A percentile compares a stretch with the other conserved stretches of the same genome.
Evolutionary conservation across 2,329 filamentous ascomycete genomes (phyloP).

Genomic region (Lachnellula arida): DNA sequence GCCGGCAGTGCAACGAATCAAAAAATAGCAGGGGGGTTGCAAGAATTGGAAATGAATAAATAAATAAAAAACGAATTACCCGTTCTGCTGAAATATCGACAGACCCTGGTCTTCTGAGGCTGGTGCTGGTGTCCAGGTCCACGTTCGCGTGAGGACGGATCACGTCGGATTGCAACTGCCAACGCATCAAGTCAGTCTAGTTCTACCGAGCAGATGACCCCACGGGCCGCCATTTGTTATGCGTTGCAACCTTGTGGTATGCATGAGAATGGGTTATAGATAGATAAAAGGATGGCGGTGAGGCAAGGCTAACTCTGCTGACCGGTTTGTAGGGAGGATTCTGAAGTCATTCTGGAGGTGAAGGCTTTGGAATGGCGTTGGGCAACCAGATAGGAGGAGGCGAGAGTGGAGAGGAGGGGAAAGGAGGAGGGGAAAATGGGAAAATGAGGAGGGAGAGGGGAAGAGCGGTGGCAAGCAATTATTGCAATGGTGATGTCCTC

Average conservation of each 20-base stretch:
- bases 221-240: slow-evolving; percentile 12
- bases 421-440: background rate
- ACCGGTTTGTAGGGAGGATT: slow-evolving; percentile 4
- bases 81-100: slow-evolving; percentile 28
- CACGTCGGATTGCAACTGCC: slow-evolving; percentile 26
- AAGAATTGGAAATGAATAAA: slow-evolving; percentile 12
- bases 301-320: slow-evolving; percentile 10
- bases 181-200: slow-evolving; percentile 22
- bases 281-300: slow-evolving; percentile 9
- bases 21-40: slow-evolving; percentile 14
- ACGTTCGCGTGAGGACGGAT: slow-evolving; percentile 21
- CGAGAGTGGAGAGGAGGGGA: too few relatives aligned
- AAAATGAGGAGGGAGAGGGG: background rate
- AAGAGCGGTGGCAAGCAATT: background rate
- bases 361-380: background rate
- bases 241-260: slow-evolving; percentile 19
- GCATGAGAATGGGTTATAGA: slow-evolving; percentile 11
- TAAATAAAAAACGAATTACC: slow-evolving; percentile 21
- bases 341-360: background rate
- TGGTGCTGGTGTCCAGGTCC: slow-evolving; percentile 1
- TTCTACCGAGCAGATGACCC: slow-evolving; percentile 23
- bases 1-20: slow-evolving; percentile 20
- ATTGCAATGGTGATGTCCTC: background rate
- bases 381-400: too few relatives aligned
- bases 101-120: slow-evolving; percentile 24